These are phyloP conservation scores for Pisolithus tinctorius DNA, from an alignment of 768 basidiomycete species.

Conservation along the genomic window DNA sequence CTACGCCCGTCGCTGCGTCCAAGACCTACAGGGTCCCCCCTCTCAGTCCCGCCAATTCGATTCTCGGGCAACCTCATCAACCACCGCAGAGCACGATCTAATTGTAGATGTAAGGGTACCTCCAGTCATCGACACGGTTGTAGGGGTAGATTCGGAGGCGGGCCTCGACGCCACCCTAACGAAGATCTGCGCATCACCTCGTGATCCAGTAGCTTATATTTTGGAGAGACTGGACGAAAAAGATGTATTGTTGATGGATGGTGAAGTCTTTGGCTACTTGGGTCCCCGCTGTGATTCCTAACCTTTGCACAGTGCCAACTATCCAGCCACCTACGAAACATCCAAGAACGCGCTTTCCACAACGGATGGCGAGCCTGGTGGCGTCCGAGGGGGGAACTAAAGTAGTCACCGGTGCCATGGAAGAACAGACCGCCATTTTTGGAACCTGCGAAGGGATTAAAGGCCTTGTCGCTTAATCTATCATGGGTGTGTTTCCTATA, in stretches of 20 bases:
- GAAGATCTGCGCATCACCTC: no score
- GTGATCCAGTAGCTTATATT: no score
- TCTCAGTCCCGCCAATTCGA: conserved; percentile 11
- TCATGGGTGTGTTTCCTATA: not conserved
- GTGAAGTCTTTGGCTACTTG: conserved; percentile 24
- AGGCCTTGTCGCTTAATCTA: not conserved
- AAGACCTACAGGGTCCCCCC: not conserved
- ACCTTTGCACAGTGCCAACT: not conserved
- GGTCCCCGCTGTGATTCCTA: no score
- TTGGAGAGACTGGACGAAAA: conserved; percentile 49
- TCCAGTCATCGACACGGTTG: not conserved
- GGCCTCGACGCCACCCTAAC: no score
- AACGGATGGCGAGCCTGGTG: not conserved
- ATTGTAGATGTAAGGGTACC: not conserved
- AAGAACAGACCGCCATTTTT: not conserved
- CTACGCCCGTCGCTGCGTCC: conserved; percentile 21
- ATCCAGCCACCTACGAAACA: not conserved
- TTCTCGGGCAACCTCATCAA: conserved; percentile 20
- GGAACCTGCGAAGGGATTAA: not conserved
- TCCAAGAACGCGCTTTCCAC: not conserved
- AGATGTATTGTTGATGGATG: conserved; percentile 48
- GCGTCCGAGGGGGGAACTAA: not conserved
- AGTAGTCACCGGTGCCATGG: no score
- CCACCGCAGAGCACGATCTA: not conserved
- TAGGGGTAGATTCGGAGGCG: conserved; percentile 1